Evolutionary conservation across 1,139 yeast genomes (phyloP), one percentile per base, ranked within the genome.

Genomic region (Debaryomycetaceae sp.): DNA sequence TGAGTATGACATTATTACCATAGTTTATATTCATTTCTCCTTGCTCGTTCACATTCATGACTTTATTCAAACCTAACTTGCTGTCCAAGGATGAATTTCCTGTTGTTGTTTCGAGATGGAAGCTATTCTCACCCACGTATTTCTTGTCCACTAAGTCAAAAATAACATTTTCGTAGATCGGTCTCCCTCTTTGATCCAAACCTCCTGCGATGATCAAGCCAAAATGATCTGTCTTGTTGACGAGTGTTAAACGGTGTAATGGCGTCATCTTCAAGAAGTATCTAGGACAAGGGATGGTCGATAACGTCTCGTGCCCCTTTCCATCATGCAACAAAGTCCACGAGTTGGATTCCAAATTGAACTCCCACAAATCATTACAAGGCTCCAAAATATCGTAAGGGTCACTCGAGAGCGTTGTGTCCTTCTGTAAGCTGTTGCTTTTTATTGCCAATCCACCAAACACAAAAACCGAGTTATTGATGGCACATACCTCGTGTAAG

Each of bases 181-280:
- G 65, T 6, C 65, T 58, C 37, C 80, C 76, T 42, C 70, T 49
- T 13, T 54, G 61, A 52, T 78, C 78, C 49, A 72, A 62, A 2
- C 93, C 93, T 13, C 91, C 93, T 1, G 80, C 72, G 8, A 83
- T 70, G 27, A 81, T 62, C 6, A 85, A 50, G 1, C 86, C 87
- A 37, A 69, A 73, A 53, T 80, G 86, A 45, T 68, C 72, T 5
- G 66, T 65, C 41, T 67, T 70, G 47, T 72, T 73, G n/a, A 66
- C 66, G 39, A 75, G 65, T 6, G 71, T 59, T 24, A 78, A 57
- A 31, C 70, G 68, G 41, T 71, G 65, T 7, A 79, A 57, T 3
- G 72, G 55, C n/a, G 79, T 68, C 64, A 81, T 62, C 35, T 77
- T 68, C 55, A 81, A 86, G 47, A 76, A 75, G 56, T 63, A 84